Percentiles rank a stretch among this genome's conserved stretches.
Conservation (phyloP, 306 rosid species). For the Castanopsis chinensis region DNA sequence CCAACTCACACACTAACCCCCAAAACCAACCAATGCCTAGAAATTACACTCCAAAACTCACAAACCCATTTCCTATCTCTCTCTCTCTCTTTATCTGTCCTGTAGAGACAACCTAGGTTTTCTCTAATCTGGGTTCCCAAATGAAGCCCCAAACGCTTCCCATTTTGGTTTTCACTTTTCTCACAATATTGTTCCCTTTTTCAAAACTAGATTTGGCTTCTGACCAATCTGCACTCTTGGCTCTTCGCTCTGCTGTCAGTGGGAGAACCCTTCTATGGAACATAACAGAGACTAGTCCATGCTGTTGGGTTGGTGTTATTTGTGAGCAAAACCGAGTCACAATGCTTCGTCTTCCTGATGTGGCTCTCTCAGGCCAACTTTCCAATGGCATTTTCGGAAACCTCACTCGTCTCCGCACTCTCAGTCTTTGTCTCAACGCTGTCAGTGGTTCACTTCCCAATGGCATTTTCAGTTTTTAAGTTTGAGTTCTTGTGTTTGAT, state of each 20-base stretch:
- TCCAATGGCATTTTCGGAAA: slow-evolving; percentile 46
- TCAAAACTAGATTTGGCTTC: slow-evolving; percentile 36
- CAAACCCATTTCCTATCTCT: background rate
- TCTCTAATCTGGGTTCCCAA: background rate
- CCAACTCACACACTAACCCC: background rate
- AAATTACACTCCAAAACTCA: background rate
- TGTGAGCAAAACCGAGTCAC: slow-evolving; percentile 38
- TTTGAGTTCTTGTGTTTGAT: too few species aligned
- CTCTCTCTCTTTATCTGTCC: background rate
- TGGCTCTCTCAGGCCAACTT: slow-evolving; percentile 49
- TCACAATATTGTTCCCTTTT: background rate
- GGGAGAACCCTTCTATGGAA: slow-evolving; percentile 60
- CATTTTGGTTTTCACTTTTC: slow-evolving; percentile 3
- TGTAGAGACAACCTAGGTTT: background rate
- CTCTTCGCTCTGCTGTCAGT: slow-evolving; percentile 43
- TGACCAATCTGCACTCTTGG: slow-evolving; percentile 48
- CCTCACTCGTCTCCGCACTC: slow-evolving; percentile 47
- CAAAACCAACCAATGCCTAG: slow-evolving; percentile 3
- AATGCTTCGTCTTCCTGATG: slow-evolving; percentile 53
- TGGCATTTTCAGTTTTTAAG: slow-evolving; percentile 51
- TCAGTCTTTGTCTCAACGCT: slow-evolving; percentile 53
- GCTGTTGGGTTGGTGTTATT: slow-evolving; percentile 51
- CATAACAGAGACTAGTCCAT: slow-evolving; percentile 32
- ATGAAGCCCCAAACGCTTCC: slow-evolving; percentile 18
- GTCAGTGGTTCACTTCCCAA: slow-evolving; percentile 49